Conservation (phyloP, 805 yeast genomes). For the Myxozyma mucilagina region DNA sequence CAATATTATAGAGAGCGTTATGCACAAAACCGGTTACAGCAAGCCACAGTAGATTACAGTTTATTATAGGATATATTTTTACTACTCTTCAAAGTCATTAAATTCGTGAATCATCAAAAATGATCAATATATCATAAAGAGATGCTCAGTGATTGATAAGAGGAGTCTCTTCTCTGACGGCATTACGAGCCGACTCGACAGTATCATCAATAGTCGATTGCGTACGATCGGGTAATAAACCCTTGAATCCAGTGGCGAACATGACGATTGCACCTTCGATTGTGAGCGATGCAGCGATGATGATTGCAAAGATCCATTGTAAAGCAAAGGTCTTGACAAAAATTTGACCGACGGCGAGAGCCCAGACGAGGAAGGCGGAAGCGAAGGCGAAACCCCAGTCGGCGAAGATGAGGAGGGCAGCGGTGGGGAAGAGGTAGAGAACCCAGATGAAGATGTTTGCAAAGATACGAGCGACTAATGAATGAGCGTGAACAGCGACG, state of each 20-base stretch:
- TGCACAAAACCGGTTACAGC: too few relatives aligned
- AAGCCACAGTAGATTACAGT: too few relatives aligned
- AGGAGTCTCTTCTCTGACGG: slow-evolving; percentile 11
- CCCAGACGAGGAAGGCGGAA: slow-evolving; percentile 58
- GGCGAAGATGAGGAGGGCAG: slow-evolving; percentile 56
- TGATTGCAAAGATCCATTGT: slow-evolving; percentile 83
- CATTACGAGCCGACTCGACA: slow-evolving; percentile 2
- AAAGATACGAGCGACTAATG: slow-evolving; percentile 60
- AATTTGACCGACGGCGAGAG: slow-evolving; percentile 70
- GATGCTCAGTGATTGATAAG: not conserved
- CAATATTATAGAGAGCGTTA: too few relatives aligned
- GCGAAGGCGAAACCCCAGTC: slow-evolving; percentile 73
- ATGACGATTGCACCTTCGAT: slow-evolving; percentile 51
- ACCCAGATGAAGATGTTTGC: slow-evolving; percentile 80
- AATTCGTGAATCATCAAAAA: not conserved
- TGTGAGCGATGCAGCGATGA: slow-evolving; percentile 60
- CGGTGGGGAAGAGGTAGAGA: slow-evolving; percentile 63
- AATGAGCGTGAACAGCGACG: slow-evolving; percentile 61
- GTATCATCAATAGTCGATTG: not conserved
- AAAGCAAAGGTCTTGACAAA: slow-evolving; percentile 68
- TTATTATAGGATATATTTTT: not conserved
- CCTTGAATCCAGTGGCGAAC: slow-evolving; percentile 21
- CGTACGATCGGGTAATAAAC: not conserved
- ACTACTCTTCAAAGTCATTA: not conserved
- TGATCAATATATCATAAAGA: not conserved